A percentile compares a stretch with the other conserved stretches of the same genome.
These are phyloP conservation scores for Pichia kluyveri DNA, from an alignment of 805 yeast species.

Conservation along the genomic window DNA sequence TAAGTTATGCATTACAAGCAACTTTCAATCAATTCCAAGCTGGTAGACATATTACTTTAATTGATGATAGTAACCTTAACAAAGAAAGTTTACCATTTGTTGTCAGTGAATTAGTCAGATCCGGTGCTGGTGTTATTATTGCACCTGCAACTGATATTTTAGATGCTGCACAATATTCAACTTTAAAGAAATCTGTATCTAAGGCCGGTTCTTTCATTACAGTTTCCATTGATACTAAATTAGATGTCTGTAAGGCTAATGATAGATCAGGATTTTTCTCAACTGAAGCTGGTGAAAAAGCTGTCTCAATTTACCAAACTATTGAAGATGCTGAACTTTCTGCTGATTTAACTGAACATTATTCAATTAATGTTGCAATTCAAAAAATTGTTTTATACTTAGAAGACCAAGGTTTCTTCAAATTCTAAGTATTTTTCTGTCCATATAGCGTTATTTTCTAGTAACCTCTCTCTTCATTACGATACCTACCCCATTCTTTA, in stretches of 20 bases:
- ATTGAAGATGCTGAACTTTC: conserved; percentile 50
- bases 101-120: conserved; percentile 66
- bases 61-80: conserved; percentile 28
- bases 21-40: conserved; percentile 85
- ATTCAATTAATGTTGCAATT: conserved; percentile 59
- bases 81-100: conserved; percentile 46
- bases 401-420: conserved; percentile 78
- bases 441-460: neutral
- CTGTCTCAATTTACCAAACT: conserved; percentile 36
- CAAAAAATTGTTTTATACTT: conserved; percentile 64
- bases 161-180: conserved; percentile 32
- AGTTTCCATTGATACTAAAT: conserved; percentile 43
- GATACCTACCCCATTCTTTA: too few relatives aligned
- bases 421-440: conserved; percentile 26
- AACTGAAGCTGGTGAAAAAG: conserved; percentile 33
- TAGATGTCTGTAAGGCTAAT: conserved; percentile 34
- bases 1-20: conserved; percentile 79
- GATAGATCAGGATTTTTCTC: conserved; percentile 44
- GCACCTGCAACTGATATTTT: conserved; percentile 40
- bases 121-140: conserved; percentile 89
- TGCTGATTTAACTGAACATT: conserved; percentile 39
- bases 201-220: conserved; percentile 43
- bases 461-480: neutral
- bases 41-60: conserved; percentile 66
- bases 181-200: conserved; percentile 34